These are phyloP conservation scores for Halophytophthora batemanensis DNA, from an alignment of 352 stramenopile species.

Conservation along the genomic window DNA sequence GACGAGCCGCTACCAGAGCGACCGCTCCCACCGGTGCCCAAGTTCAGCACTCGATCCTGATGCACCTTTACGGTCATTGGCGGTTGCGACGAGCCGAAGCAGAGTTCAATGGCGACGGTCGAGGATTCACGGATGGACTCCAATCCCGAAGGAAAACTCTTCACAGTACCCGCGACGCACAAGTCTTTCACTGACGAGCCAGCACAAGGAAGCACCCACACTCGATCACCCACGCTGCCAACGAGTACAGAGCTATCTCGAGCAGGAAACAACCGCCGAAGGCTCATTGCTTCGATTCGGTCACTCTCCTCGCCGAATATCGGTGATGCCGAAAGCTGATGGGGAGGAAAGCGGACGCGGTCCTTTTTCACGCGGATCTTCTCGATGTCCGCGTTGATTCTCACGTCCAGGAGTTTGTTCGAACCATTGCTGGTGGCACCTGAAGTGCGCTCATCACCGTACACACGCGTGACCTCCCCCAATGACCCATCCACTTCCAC, in stretches of 20 bases:
- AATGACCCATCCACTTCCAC: constrained; percentile 65
- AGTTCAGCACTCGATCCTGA: constrained; percentile 59
- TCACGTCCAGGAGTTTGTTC: constrained; percentile 44
- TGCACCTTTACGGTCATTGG: constrained; percentile 48
- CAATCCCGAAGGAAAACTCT: constrained; percentile 52
- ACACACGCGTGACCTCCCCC: constrained; percentile 55
- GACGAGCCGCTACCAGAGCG: constrained; percentile 32
- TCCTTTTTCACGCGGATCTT: constrained; percentile 53
- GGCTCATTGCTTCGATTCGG: constrained; percentile 68
- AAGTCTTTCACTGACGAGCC: constrained; percentile 32
- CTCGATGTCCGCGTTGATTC: constrained; percentile 41
- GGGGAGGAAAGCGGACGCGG: constrained; percentile 49
- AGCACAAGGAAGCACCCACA: constrained; percentile 53
- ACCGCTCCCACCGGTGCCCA: constrained; percentile 25
- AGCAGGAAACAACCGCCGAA: constrained; percentile 60
- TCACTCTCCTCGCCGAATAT: constrained; percentile 17
- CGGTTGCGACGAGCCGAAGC: constrained; percentile 35
- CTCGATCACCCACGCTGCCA: constrained; percentile 55
- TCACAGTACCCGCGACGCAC: constrained; percentile 55
- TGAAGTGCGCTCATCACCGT: constrained; percentile 18
- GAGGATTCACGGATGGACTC: constrained; percentile 44
- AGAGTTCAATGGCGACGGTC: constrained; percentile 51
- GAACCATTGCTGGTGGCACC: constrained; percentile 4
- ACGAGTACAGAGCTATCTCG: constrained; percentile 51
- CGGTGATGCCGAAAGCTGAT: constrained; percentile 1